phyloP scores from a whole-genome alignment of 2,329 filamentous ascomycete species.

The Teratosphaeria zuluensis region DNA sequence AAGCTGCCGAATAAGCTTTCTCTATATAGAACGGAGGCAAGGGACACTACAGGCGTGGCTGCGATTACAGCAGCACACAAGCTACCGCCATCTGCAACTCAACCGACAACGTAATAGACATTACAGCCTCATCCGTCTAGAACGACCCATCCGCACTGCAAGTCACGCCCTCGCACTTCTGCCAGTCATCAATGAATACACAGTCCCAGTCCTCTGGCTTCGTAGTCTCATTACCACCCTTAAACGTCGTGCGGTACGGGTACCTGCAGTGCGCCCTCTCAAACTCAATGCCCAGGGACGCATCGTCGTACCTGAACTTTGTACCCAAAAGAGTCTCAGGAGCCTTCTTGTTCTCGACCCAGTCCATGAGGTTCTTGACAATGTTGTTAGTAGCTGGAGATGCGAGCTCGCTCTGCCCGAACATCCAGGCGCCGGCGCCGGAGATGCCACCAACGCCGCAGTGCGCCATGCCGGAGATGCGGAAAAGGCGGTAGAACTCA shows the following conservation, averaged over 20 bases:
- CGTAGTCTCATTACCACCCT: constrained; percentile 26
- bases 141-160: constrained; percentile 15
- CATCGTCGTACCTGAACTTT: constrained; percentile 28
- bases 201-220: constrained; percentile 29
- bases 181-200: constrained; percentile 20
- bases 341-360: constrained; percentile 24
- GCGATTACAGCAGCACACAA: no score
- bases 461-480: constrained; percentile 43
- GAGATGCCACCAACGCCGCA: constrained; percentile 35
- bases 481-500: constrained; percentile 40
- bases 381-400: constrained; percentile 28
- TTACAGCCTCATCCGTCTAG: not conserved
- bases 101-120: no score
- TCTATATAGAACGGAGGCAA: no score
- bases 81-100: not conserved
- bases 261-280: constrained; percentile 38
- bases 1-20: no score
- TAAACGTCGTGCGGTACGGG: constrained; percentile 13
- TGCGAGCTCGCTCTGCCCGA: constrained; percentile 27
- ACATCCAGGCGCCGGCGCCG: constrained; percentile 34
- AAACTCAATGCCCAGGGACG: constrained; percentile 32
- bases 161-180: constrained; percentile 11
- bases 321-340: constrained; percentile 16
- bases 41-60: no score
- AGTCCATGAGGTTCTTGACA: constrained; percentile 35